Evolutionary conservation across 768 basidiomycete genomes (phyloP), one percentile per base, ranked within the genome.

Genomic region (Trametes cubensis): DNA sequence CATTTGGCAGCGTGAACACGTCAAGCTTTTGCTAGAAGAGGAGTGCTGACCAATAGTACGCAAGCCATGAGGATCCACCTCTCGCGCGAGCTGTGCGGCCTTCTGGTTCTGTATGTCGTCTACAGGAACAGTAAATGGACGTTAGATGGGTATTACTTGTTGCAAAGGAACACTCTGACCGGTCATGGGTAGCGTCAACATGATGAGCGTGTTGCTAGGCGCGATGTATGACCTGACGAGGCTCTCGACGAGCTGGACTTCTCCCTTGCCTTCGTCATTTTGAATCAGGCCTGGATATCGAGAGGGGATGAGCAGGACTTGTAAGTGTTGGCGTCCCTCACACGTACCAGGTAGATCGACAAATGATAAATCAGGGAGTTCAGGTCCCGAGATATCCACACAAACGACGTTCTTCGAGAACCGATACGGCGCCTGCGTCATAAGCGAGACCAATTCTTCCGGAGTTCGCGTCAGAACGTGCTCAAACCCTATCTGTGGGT

Each of bases 81-180:
- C 69, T 2, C 71, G 71, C 1, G 84, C 85, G 3, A 85, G 76
- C 1, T 74, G 72, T 13, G 79, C 74, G 0, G 85, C 85, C 55
- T 79, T 80, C 66, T 85, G 84, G 64, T 85, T 86, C 64, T 85
- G 80, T 54, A 84, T 80, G 59, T 87, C 85, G 53, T 83, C 85
- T 85, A 57, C 3, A 47, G 20, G 10, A 17, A n/a, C 34, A 34
- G 4, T 11, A 11, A 10, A 34, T 1, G 2, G 20, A 34, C 15
- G 6, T 40, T 15, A 53, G 46, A 6, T 38, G 3, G 23, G 40
- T 6, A n/a, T 23, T 44, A 20, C 14, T n/a, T 20, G 38, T n/a
- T 42, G 45, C 4, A 40, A 21, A 40, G 2, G 34, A 11, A 30
- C 11, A 28, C 18, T 67, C 72, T 25, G 50, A 82, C 82, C 83